These are phyloP conservation scores for Penicillium chermesinum DNA, from an alignment of 495 filamentous ascomycete genomes.

Conservation along the genomic window DNA sequence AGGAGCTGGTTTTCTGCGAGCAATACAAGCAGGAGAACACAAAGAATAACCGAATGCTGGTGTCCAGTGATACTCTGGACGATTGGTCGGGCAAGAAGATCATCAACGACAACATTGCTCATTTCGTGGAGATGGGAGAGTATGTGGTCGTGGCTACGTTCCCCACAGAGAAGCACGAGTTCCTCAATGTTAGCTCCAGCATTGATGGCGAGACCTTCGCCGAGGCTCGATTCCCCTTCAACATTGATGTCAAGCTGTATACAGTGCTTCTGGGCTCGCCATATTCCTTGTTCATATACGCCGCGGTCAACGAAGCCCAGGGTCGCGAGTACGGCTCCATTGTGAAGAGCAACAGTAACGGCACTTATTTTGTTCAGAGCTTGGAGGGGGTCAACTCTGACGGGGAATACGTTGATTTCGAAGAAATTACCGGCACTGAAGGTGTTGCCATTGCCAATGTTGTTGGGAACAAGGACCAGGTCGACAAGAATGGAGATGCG, in stretches of 20 bases:
- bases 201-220: conserved; percentile 79
- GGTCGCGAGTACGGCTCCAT: conserved; percentile 74
- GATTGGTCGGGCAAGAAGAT: conserved; percentile 44
- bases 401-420: conserved; percentile 83
- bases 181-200: conserved; percentile 72
- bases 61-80: conserved; percentile 63
- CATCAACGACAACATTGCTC: conserved; percentile 63
- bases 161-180: conserved; percentile 55
- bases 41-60: conserved; percentile 56
- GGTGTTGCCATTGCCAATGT: conserved; percentile 84
- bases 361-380: conserved; percentile 86
- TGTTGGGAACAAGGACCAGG: conserved; percentile 64
- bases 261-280: conserved; percentile 91
- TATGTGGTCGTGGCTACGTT: conserved; percentile 86
- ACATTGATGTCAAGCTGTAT: conserved; percentile 73
- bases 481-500: conserved; percentile 52
- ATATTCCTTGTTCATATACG: conserved; percentile 88
- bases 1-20: conserved; percentile 76
- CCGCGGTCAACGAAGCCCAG: conserved; percentile 59
- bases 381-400: conserved; percentile 73
- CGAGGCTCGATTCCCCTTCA: conserved; percentile 75
- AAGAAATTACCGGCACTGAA: conserved; percentile 88
- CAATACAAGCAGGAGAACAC: conserved; percentile 58
- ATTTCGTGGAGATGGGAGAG: conserved; percentile 89
- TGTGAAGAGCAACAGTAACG: conserved; percentile 97